Conservation (phyloP, 2,329 filamentous ascomycete species). For the Penicillium psychrosexuale region DNA sequence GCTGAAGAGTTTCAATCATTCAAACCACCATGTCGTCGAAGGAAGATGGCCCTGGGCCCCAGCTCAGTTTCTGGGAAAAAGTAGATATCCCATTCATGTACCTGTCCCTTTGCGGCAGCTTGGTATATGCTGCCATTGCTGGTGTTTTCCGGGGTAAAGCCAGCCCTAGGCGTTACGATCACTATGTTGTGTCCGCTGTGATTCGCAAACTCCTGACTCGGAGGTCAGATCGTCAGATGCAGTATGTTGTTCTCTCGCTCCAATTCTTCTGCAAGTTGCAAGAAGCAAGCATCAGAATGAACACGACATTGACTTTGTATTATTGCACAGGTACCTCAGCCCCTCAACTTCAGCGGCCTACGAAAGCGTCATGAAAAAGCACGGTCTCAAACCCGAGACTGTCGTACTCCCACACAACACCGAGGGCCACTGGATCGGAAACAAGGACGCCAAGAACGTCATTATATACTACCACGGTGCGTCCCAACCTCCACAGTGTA, state of each 20-base stretch:
- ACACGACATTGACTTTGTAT: background rate
- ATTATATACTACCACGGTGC: conserved; percentile 41
- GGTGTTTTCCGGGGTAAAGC: conserved; percentile 39
- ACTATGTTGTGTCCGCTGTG: conserved; percentile 34
- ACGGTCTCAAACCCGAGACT: conserved; percentile 28
- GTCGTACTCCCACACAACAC: conserved; percentile 33
- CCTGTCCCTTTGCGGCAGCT: conserved; percentile 25
- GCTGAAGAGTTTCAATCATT: background rate
- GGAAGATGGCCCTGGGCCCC: conserved; percentile 20
- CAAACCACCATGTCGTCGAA: background rate
- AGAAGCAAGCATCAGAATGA: background rate
- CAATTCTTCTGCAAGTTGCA: too few relatives aligned
- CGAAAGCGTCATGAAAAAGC: conserved; percentile 23
- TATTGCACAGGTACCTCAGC: conserved; percentile 21
- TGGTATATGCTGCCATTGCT: conserved; percentile 32
- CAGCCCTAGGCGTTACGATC: conserved; percentile 35
- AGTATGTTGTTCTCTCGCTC: conserved; percentile 28
- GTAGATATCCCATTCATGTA: conserved; percentile 29
- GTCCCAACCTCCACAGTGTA: conserved; percentile 2
- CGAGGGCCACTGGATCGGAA: conserved; percentile 40
- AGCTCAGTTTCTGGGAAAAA: conserved; percentile 37
- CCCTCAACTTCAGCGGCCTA: conserved; percentile 29
- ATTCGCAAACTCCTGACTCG: conserved; percentile 29
- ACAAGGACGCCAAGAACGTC: conserved; percentile 39
- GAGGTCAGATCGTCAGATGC: conserved; percentile 28